A percentile compares a stretch with the other conserved stretches of the same genome.
Conservation (phyloP, 805 yeast species). For the Myxozyma lipomycoides region DNA sequence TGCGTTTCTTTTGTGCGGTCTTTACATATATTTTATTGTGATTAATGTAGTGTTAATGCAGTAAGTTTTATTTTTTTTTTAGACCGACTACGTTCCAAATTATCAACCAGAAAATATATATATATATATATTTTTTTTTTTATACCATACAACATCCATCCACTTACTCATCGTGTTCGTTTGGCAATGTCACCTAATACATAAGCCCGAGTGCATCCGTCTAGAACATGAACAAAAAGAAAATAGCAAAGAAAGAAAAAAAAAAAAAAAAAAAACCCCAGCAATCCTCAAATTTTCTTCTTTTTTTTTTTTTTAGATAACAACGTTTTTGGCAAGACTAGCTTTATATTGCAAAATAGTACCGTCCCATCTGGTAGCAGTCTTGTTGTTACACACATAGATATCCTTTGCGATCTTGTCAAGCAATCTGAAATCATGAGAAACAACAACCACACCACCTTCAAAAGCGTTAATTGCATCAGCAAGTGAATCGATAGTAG, state of each 20-base stretch:
- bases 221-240: not conserved
- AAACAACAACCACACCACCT: constrained; percentile 98
- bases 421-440: constrained; percentile 97
- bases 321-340: constrained; percentile 87
- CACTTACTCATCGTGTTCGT: too few species aligned
- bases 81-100: too few species aligned
- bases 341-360: constrained; percentile 86
- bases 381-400: constrained; percentile 90
- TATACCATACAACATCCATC: too few species aligned
- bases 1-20: too few species aligned
- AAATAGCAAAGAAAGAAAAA: not conserved
- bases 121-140: too few species aligned
- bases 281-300: not conserved
- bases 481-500: constrained; percentile 96
- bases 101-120: too few species aligned
- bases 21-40: too few species aligned
- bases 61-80: too few species aligned
- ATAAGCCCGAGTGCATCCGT: too few species aligned
- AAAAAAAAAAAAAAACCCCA: not conserved
- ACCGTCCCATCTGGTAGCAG: constrained; percentile 96
- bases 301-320: constrained; percentile 35
- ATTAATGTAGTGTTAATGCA: too few species aligned
- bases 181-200: too few species aligned
- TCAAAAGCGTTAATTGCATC: constrained; percentile 90
- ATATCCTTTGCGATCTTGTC: constrained; percentile 97